Evolutionary conservation across 768 basidiomycete species (phyloP).

Genomic region (Calocybe cyanea): DNA sequence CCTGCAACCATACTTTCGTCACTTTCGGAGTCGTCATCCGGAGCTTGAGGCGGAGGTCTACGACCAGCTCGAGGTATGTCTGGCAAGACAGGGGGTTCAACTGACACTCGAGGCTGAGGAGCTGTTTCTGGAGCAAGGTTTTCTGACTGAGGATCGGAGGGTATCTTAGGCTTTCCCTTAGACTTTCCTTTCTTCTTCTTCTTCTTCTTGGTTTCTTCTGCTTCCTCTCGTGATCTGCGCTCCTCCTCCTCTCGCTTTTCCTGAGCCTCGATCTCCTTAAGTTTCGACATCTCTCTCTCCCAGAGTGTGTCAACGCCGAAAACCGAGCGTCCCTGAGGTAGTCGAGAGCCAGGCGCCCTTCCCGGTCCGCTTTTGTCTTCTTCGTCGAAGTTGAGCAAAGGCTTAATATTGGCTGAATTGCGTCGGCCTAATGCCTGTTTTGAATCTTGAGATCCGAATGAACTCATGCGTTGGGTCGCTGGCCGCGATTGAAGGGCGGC

Average conservation of each 20-base stretch:
- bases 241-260: conserved; percentile 61
- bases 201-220: conserved; percentile 38
- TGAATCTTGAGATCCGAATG: conserved; percentile 37
- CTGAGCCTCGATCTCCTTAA: conserved; percentile 69
- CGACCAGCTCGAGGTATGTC: conserved; percentile 36
- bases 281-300: conserved; percentile 83
- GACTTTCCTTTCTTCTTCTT: conserved; percentile 47
- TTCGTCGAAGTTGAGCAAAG: conserved; percentile 65
- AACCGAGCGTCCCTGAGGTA: conserved; percentile 63
- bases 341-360: conserved; percentile 20
- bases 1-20: conserved; percentile 41
- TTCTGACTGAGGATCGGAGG: conserved; percentile 2
- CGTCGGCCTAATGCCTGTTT: conserved; percentile 37
- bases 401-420: conserved; percentile 52
- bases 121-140: conserved; percentile 11
- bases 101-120: conserved; percentile 27
- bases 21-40: conserved; percentile 50
- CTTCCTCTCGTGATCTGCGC: conserved; percentile 40
- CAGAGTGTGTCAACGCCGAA: conserved; percentile 93
- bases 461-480: conserved; percentile 38
- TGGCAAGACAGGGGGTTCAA: conserved; percentile 43
- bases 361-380: conserved; percentile 32
- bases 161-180: conserved; percentile 29
- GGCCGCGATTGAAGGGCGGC: conserved; percentile 51
- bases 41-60: conserved; percentile 32